Percentiles rank a stretch among this genome's conserved stretches.
phyloP scores from a whole-genome alignment of 2,329 filamentous ascomycete genomes.

The Botrytis squamosa region DNA sequence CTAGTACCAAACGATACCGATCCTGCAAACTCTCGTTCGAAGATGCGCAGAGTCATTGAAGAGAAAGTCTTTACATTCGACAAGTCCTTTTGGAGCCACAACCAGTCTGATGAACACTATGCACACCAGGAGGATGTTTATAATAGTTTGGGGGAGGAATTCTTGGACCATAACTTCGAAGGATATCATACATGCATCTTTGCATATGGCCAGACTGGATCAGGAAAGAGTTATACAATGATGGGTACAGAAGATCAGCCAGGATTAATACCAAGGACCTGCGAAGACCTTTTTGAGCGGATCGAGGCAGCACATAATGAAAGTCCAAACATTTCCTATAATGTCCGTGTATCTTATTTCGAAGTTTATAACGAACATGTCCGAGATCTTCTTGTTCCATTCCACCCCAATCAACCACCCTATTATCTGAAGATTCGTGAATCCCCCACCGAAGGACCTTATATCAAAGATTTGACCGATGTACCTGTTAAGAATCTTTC shows the following conservation, averaged over 20 bases:
- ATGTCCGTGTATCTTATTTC: conserved; percentile 96
- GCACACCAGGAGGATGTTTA: conserved; percentile 92
- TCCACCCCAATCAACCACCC: conserved; percentile 66
- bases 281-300: conserved; percentile 91
- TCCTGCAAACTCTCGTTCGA: conserved; percentile 55
- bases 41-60: conserved; percentile 72
- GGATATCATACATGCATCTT: conserved; percentile 99
- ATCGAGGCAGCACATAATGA: conserved; percentile 74
- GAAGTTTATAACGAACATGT: conserved; percentile 99
- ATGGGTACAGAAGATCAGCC: conserved; percentile 87
- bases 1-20: conserved; percentile 62
- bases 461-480: conserved; percentile 94
- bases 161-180: conserved; percentile 98
- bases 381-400: conserved; percentile 82
- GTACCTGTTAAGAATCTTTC: conserved; percentile 82
- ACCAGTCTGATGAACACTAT: conserved; percentile 77
- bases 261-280: conserved; percentile 91
- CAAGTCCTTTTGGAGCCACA: conserved; percentile 97
- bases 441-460: conserved; percentile 90
- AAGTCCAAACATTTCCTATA: conserved; percentile 90
- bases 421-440: conserved; percentile 97
- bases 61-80: conserved; percentile 95
- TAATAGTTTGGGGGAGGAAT: conserved; percentile 90
- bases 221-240: conserved; percentile 97
- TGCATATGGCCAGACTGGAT: conserved; percentile 95